A percentile compares a stretch with the other conserved stretches of the same genome.
Evolutionary conservation across 1,284 basidiomycete species (phyloP).

Genomic region (Sporisorium scitamineum): DNA sequence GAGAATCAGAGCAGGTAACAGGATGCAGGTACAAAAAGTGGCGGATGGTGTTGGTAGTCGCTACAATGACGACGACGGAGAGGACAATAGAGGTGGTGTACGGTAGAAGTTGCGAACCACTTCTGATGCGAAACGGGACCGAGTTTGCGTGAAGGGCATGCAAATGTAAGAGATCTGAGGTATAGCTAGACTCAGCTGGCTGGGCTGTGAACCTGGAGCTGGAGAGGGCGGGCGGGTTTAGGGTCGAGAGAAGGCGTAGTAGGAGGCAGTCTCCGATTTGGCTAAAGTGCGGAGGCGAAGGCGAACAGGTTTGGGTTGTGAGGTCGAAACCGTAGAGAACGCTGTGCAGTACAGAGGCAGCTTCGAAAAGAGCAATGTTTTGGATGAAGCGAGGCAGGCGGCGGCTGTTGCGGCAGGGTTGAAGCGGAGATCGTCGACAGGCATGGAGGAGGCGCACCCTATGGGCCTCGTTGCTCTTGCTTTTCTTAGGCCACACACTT

Average conservation of each 20-base stretch:
- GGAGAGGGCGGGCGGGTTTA: neutral
- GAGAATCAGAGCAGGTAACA: too few species aligned
- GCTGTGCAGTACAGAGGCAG: neutral
- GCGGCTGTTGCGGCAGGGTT: constrained; percentile 15
- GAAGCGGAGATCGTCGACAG: constrained; percentile 7
- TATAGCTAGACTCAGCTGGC: neutral
- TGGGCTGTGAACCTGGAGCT: neutral
- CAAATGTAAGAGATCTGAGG: neutral
- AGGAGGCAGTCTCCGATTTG: constrained; percentile 1
- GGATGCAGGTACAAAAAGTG: too few species aligned
- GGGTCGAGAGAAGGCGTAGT: too few species aligned
- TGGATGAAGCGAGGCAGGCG: constrained; percentile 3
- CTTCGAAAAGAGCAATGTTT: constrained; percentile 13
- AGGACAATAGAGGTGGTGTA: neutral
- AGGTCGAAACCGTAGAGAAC: neutral
- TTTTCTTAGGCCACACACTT: neutral
- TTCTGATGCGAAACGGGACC: neutral
- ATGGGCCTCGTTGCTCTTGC: neutral
- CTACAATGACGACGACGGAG: neutral
- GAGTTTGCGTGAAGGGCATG: neutral
- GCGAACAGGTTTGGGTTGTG: neutral
- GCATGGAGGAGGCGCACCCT: neutral
- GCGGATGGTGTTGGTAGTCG: neutral
- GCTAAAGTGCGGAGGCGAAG: neutral
- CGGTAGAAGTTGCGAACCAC: neutral